Base-by-base conservation (phyloP, 768 basidiomycete genomes). In the Russula ochroleuca region DNA sequence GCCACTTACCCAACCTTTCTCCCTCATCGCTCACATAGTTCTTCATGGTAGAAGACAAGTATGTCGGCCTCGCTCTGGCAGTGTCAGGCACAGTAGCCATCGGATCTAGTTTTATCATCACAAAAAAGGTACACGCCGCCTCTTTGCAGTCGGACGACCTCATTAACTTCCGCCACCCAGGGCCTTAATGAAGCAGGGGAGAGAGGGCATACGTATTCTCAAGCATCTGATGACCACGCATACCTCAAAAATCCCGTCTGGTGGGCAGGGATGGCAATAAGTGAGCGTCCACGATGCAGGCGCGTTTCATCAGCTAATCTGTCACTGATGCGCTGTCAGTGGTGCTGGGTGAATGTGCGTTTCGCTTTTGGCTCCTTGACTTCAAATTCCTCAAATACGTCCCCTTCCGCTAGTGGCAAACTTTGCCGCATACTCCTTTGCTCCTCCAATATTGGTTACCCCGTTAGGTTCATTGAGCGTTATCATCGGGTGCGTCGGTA, bases 401-500 rank as follows among this genome's bases (percentile, higher is more conserved):
- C 10, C 58, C 28, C 38, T 40, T 21, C 3, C 37, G 14, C 40
- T 66, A 90, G 87, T 87, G 63, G 89, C 90, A 60, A 91, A 91
- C 77, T 98, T 98, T 75, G 94, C 95, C 8, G 96, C 96, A 9
- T 98, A 98, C 73, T 91, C 94, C 0, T 99, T 98, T 70, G 97
- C 97, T 2, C 97, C 96, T 65, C 92, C 97, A 69, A 95, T 98
- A 72, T 80, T 99, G 61, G 94, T 99, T n/a, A 98, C 96, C 1
- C 97, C 97, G 1, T 77, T 99, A n/a, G 97, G 97, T 59, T 94
- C 96, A 23, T 80, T 97, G 48, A 95, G 92, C 73, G 97, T 99
- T 14, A 82, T 99, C 67, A 91, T 99, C 64, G 97, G 96, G 95
- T 96, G 70, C 64, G 87, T 76, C 13, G 31, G 56, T 54, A 14